Evolutionary conservation across 352 stramenopile genomes (phyloP).

Genomic region (Globisporangium apiculatum): DNA sequence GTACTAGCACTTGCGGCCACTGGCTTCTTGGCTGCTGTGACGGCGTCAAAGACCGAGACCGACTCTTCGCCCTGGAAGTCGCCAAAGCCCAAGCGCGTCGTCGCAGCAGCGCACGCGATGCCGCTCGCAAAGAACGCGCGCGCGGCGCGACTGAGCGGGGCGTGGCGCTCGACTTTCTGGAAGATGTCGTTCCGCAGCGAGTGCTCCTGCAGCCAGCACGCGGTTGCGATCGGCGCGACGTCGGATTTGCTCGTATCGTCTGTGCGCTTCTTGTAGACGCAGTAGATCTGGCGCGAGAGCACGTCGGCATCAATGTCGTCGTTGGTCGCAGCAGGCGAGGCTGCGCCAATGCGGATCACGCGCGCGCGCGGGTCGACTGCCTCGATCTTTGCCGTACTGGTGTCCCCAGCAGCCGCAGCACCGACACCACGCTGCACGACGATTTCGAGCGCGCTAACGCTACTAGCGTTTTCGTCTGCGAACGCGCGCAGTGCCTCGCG

Average conservation of each 20-base stretch:
- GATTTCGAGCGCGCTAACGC: slow-evolving; percentile 35
- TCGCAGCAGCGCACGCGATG: slow-evolving; percentile 44
- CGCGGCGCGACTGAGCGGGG: slow-evolving; percentile 30
- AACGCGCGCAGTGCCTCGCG: slow-evolving; percentile 37
- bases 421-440: slow-evolving; percentile 24
- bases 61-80: slow-evolving; percentile 54
- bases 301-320: slow-evolving; percentile 2
- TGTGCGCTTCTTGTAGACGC: slow-evolving; percentile 31
- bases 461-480: slow-evolving; percentile 18
- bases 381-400: background rate
- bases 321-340: background rate
- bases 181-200: slow-evolving; percentile 54
- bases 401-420: background rate
- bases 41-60: slow-evolving; percentile 53
- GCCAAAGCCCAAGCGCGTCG: slow-evolving; percentile 42
- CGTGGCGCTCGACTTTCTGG: slow-evolving; percentile 24
- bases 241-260: slow-evolving; percentile 4
- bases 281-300: slow-evolving; percentile 44
- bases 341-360: slow-evolving; percentile 25
- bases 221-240: slow-evolving; percentile 22
- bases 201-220: slow-evolving; percentile 56
- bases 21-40: slow-evolving; percentile 29
- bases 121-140: slow-evolving; percentile 45
- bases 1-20: slow-evolving; percentile 4
- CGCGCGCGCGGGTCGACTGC: slow-evolving; percentile 36